phyloP scores from a whole-genome alignment of 495 filamentous ascomycete genomes.

The Choiromyces venosus region DNA sequence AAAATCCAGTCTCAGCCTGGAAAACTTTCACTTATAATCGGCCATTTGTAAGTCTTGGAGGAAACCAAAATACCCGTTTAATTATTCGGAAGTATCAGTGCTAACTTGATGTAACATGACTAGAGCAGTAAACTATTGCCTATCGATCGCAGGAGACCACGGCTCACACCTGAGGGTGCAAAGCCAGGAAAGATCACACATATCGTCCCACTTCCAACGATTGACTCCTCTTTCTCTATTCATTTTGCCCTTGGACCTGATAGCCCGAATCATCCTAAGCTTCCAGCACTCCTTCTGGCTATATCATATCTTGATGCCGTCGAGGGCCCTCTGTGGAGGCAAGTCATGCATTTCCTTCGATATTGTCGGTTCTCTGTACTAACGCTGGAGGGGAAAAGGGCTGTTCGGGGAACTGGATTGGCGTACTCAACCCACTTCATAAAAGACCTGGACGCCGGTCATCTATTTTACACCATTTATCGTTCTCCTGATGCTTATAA shows the following conservation, averaged over 20 bases:
- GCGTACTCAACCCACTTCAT: constrained; percentile 79
- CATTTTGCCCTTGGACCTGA: constrained; percentile 67
- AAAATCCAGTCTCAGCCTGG: constrained; percentile 79
- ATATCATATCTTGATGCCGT: constrained; percentile 85
- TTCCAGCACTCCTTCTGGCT: constrained; percentile 82
- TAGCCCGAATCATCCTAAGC: constrained; percentile 65
- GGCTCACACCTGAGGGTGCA: constrained; percentile 66
- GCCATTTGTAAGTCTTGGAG: constrained; percentile 13
- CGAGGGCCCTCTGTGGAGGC: constrained; percentile 81
- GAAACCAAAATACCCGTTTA: not conserved
- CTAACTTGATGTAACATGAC: not conserved
- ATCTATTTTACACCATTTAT: constrained; percentile 75
- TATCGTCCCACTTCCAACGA: constrained; percentile 82
- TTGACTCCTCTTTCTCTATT: constrained; percentile 86
- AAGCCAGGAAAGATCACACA: constrained; percentile 67
- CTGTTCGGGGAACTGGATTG: constrained; percentile 82
- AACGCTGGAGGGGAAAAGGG: constrained; percentile 45
- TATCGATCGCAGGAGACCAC: constrained; percentile 54
- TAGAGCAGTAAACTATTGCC: constrained; percentile 47
- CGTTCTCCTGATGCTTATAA: constrained; percentile 83
- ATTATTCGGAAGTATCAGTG: not conserved
- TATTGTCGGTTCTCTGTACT: not conserved
- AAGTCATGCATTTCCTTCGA: not conserved
- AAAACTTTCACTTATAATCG: constrained; percentile 50
- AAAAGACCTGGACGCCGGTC: constrained; percentile 69